These are phyloP conservation scores for Incumbomyces lentus DNA, from an alignment of 2,329 filamentous ascomycete genomes.

Conservation along the genomic window DNA sequence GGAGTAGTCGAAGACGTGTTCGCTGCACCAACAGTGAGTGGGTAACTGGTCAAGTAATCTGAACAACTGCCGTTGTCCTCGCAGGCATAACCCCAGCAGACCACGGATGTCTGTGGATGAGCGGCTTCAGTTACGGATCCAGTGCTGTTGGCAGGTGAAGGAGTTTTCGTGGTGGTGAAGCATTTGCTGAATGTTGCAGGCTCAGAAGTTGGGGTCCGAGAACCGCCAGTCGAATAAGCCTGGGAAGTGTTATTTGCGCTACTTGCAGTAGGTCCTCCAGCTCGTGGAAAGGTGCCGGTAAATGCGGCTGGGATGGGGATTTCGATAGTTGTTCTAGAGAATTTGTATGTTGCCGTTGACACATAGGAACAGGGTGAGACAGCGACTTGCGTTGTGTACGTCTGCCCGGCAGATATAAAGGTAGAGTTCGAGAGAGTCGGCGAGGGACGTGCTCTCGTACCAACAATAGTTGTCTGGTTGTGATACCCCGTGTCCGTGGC, in stretches of 20 bases:
- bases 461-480: background rate
- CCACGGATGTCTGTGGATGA: background rate
- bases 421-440: background rate
- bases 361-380: background rate
- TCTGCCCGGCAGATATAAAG: slow-evolving; percentile 1
- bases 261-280: background rate
- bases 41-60: background rate
- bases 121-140: background rate
- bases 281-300: background rate
- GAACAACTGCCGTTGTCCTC: background rate
- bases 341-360: background rate
- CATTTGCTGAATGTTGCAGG: background rate
- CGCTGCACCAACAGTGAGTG: background rate
- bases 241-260: no score
- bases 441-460: background rate
- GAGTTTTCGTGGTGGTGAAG: slow-evolving; percentile 1
- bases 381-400: background rate
- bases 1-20: background rate
- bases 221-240: no score
- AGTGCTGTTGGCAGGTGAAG: background rate
- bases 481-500: background rate
- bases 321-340: background rate
- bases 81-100: slow-evolving; percentile 1
- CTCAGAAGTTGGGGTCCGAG: no score
- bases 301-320: slow-evolving; percentile 1